Evolutionary conservation across 2,329 filamentous ascomycete genomes (phyloP).

Genomic region (Colletotrichum filicis): DNA sequence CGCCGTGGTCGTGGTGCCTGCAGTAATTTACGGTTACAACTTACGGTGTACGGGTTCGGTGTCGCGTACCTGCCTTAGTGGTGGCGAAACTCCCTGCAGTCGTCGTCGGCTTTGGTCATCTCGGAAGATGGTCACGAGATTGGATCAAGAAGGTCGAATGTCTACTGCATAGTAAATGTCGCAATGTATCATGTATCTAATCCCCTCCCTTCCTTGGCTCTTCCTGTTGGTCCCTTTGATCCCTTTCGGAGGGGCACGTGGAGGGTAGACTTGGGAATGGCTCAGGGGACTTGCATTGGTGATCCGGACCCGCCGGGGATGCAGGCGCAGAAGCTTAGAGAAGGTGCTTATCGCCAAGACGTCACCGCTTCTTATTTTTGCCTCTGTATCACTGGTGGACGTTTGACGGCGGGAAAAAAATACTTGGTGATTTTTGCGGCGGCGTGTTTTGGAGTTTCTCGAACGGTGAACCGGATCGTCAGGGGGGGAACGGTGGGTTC

Average conservation of each 20-base stretch:
- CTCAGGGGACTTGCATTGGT: background rate
- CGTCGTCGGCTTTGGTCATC: background rate
- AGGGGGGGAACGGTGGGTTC: slow-evolving; percentile 6
- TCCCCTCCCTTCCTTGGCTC: too few relatives aligned
- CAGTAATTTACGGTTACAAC: background rate
- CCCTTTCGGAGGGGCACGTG: too few relatives aligned
- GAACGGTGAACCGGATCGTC: slow-evolving; percentile 21
- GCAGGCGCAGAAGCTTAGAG: background rate
- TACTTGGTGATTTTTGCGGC: background rate
- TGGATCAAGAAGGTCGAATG: background rate
- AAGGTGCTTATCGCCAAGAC: background rate
- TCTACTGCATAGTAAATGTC: too few relatives aligned
- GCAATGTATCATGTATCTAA: background rate
- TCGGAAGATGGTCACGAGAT: background rate
- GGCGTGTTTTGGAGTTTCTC: slow-evolving; percentile 21
- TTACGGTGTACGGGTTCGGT: background rate
- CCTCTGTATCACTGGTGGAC: background rate
- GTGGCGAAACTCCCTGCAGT: slow-evolving; percentile 1
- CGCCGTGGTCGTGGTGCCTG: background rate
- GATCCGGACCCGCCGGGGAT: background rate
- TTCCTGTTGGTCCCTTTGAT: too few relatives aligned
- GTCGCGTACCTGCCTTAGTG: slow-evolving; percentile 15
- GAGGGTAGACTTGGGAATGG: background rate
- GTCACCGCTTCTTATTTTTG: background rate
- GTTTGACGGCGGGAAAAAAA: background rate